Evolutionary conservation across 1,284 basidiomycete genomes (phyloP).

Genomic region (Apiotrichum sp.): DNA sequence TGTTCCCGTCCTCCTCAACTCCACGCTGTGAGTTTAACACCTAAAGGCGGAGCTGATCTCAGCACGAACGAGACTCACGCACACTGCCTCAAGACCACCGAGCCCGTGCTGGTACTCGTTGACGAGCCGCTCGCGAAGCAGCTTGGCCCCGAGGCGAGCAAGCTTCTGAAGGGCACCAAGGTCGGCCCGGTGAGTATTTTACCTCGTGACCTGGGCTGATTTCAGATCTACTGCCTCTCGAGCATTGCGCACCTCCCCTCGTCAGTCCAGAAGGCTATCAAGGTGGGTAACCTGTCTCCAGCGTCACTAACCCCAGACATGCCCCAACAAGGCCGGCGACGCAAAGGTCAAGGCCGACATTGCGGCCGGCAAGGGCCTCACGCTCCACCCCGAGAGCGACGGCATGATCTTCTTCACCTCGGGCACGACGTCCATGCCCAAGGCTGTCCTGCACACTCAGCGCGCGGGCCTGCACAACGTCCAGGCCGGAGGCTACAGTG

Average conservation of each 20-base stretch:
- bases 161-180: constrained; percentile 4
- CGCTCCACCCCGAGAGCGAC: constrained; percentile 32
- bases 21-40: constrained; percentile 24
- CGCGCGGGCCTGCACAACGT: constrained; percentile 5
- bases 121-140: constrained; percentile 29
- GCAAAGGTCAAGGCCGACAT: not conserved
- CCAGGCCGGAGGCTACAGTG: not conserved
- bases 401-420: constrained; percentile 38
- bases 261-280: not conserved
- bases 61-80: constrained; percentile 6
- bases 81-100: constrained; percentile 26
- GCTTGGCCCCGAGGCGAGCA: constrained; percentile 12
- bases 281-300: not conserved
- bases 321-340: not conserved
- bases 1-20: constrained; percentile 36
- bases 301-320: not conserved
- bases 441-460: constrained; percentile 3
- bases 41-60: not conserved
- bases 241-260: constrained; percentile 1
- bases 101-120: constrained; percentile 27
- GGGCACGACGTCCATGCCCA: constrained; percentile 4
- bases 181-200: constrained; percentile 3
- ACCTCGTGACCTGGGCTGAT: not conserved
- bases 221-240: constrained; percentile 5
- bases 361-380: constrained; percentile 7